Conservation (phyloP, 768 basidiomycete species). For the Antrodiella citrinella region DNA sequence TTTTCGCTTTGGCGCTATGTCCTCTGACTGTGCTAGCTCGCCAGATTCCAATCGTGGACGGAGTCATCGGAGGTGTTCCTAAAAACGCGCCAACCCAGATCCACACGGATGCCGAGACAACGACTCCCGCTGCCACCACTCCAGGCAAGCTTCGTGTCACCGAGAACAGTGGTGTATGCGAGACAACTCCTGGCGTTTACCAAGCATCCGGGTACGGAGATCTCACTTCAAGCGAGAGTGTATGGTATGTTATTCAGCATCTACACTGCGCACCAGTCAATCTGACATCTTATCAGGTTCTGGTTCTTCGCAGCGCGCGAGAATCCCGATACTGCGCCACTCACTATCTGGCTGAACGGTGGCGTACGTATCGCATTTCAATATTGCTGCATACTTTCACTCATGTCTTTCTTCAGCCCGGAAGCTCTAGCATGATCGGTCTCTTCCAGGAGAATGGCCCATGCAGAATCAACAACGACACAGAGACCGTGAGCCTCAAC, state of each 20-base stretch:
- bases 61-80: slow-evolving; percentile 42
- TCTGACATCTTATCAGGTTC: slow-evolving; percentile 39
- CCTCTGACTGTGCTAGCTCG: slow-evolving; percentile 12
- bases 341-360: slow-evolving; percentile 62
- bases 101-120: not conserved
- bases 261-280: slow-evolving; percentile 3
- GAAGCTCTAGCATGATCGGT: slow-evolving; percentile 30
- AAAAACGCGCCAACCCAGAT: not conserved
- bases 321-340: slow-evolving; percentile 51
- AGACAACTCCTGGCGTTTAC: slow-evolving; percentile 53
- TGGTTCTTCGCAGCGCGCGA: slow-evolving; percentile 65
- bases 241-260: slow-evolving; percentile 33
- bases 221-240: slow-evolving; percentile 44
- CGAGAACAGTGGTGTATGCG: slow-evolving; percentile 58
- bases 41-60: slow-evolving; percentile 42
- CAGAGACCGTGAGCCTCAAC: slow-evolving; percentile 36
- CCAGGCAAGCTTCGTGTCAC: slow-evolving; percentile 46
- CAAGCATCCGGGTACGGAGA: slow-evolving; percentile 62
- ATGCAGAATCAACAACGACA: slow-evolving; percentile 42
- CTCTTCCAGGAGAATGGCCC: slow-evolving; percentile 33
- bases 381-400: not conserved
- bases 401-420: slow-evolving; percentile 19
- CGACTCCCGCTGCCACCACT: slow-evolving; percentile 13
- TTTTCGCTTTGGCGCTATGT: not conserved
- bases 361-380: slow-evolving; percentile 21